phyloP scores from a whole-genome alignment of 140 eudicot genomes.

The Bidens hawaiensis region DNA sequence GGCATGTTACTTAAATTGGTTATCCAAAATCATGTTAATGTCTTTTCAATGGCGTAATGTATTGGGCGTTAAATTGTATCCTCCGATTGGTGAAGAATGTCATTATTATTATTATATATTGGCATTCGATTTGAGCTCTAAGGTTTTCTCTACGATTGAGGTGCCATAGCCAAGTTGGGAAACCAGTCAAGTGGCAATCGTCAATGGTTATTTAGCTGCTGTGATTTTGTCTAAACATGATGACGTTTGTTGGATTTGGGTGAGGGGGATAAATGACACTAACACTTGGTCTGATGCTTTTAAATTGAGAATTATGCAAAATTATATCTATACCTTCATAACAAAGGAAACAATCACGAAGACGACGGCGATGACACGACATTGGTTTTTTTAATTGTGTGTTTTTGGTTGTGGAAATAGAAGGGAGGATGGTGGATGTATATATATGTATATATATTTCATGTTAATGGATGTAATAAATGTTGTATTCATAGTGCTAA shows the following conservation, averaged over 20 bases:
- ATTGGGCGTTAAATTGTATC: neutral
- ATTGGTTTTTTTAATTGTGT: too few relatives aligned
- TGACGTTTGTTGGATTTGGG: neutral
- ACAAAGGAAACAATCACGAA: too few relatives aligned
- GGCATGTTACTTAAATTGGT: too few relatives aligned
- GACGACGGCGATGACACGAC: too few relatives aligned
- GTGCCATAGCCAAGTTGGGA: neutral
- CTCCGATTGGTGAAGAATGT: neutral
- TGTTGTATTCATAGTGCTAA: too few relatives aligned
- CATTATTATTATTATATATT: too few relatives aligned
- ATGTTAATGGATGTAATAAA: neutral
- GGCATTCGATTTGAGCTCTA: neutral
- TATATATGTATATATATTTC: neutral
- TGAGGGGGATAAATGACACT: neutral
- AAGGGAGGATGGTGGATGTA: neutral
- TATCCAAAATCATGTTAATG: too few relatives aligned
- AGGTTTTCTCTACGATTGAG: neutral
- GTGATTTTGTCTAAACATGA: neutral
- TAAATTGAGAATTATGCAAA: too few relatives aligned
- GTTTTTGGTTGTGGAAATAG: neutral
- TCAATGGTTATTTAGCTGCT: neutral
- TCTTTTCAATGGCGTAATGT: neutral
- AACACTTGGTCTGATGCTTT: neutral
- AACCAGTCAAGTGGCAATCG: neutral
- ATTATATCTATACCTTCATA: too few relatives aligned